phyloP scores from a whole-genome alignment of 2,329 filamentous ascomycete species.

The Phaeoacremonium minimum region DNA sequence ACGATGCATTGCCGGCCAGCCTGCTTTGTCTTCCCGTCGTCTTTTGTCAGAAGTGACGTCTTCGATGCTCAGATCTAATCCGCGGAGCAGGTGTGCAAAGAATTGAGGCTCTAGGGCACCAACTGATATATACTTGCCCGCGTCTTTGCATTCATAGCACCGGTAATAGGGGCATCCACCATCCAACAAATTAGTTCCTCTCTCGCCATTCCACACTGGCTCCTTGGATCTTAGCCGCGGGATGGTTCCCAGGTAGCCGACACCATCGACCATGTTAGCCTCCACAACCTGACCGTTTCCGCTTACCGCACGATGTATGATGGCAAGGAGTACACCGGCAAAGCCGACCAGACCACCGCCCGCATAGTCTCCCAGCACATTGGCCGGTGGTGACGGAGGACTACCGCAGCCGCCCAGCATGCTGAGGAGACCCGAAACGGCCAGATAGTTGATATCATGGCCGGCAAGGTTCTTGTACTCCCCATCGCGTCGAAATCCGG shows the following conservation, averaged over 20 bases:
- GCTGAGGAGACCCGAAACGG: slow-evolving; percentile 74
- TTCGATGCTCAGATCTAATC: slow-evolving; percentile 54
- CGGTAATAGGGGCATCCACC: slow-evolving; percentile 85
- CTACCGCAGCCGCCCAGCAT: slow-evolving; percentile 68
- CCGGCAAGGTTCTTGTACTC: slow-evolving; percentile 85
- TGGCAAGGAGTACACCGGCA: slow-evolving; percentile 75
- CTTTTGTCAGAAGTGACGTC: slow-evolving; percentile 52
- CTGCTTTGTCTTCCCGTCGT: slow-evolving; percentile 52
- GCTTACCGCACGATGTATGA: slow-evolving; percentile 59
- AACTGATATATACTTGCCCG: slow-evolving; percentile 76
- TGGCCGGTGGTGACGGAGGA: slow-evolving; percentile 76
- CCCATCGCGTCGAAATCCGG: slow-evolving; percentile 84
- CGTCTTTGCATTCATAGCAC: slow-evolving; percentile 79
- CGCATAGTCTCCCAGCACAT: slow-evolving; percentile 89
- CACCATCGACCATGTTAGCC: slow-evolving; percentile 95
- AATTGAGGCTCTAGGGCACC: slow-evolving; percentile 88
- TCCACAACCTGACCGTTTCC: slow-evolving; percentile 85
- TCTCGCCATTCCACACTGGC: slow-evolving; percentile 54
- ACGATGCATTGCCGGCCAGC: slow-evolving; percentile 64
- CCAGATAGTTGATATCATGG: slow-evolving; percentile 95
- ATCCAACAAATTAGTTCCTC: slow-evolving; percentile 78
- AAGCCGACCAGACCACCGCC: slow-evolving; percentile 82
- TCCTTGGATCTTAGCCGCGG: slow-evolving; percentile 64
- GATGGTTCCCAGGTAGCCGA: slow-evolving; percentile 73
- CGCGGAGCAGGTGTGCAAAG: slow-evolving; percentile 63